Base-by-base conservation (phyloP, 2,329 filamentous ascomycete species). In the Aureobasidium musti region DNA sequence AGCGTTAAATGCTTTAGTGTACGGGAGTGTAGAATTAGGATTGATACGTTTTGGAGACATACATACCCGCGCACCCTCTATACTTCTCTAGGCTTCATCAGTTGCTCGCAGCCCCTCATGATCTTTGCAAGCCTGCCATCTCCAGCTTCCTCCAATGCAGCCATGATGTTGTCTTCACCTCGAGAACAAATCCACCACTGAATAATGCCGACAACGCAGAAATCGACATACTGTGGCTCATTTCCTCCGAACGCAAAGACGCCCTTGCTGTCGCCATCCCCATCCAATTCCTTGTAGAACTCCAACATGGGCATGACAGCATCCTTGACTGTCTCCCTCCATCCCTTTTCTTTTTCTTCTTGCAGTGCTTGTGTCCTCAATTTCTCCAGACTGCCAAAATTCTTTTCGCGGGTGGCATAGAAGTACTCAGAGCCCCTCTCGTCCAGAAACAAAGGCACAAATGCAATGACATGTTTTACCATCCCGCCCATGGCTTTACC, bases 41-140 rank as follows among this genome's bases (percentile, higher is more conserved):
- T 14, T 11, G 13, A 37, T 37, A 4, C 3, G 3, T 17, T 37
- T 13, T 37, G 35, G 33, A 35, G 33, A 30, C 13, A 26, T 43
- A 26, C 26, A 50, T 21, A 52, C 49, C 30, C 10, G 17, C 0
- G 3, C 2, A 17, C 3, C 6, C 4, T 19, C 17, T 5, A 21
- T 21, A 21, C 30, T 11, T 35, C 30, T n/a, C 19, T 21, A 23
- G 50, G 50, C 17, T 35, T 53, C 30, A n/a, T 21, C 30, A 39
- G 21, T 2, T 8, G 1, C 30, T 33, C 23, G 33, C 64, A 66
- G 3, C 33, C 35, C 23, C 30, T 13, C 23, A 43, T 37, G 21
- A 67, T 47, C 17, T 57, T 59, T 14, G 30, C 54, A 33, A 69
- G 53, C 26, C 67, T 41, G 13, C 65, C 61, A 47, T 49, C 68